Evolutionary conservation across 2,329 filamentous ascomycete genomes (phyloP).

Genomic region (Monosporascus sp.): DNA sequence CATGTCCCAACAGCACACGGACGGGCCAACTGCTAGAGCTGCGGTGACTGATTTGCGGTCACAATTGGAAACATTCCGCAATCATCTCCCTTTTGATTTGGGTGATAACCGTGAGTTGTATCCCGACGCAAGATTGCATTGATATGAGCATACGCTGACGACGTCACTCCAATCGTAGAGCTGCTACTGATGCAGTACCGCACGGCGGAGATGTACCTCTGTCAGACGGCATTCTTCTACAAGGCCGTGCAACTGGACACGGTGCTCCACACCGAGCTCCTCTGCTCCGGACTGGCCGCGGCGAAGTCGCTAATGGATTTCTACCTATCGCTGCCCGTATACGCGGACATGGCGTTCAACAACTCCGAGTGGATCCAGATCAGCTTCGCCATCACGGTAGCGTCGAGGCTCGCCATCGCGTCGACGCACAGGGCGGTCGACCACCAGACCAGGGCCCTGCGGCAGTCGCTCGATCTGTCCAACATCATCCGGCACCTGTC

Average conservation of each 20-base stretch:
- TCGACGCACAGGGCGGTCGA: not conserved
- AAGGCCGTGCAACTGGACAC: constrained; percentile 12
- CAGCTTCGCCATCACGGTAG: constrained; percentile 21
- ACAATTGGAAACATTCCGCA: constrained; percentile 27
- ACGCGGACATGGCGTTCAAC: constrained; percentile 29
- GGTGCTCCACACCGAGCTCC: constrained; percentile 5
- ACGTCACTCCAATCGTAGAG: constrained; percentile 14
- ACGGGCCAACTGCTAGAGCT: constrained; percentile 20
- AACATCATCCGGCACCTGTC: not conserved
- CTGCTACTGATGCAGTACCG: constrained; percentile 33
- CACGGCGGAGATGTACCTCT: constrained; percentile 32
- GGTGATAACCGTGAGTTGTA: constrained; percentile 24
- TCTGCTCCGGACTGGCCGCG: constrained; percentile 15
- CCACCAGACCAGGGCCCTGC: not conserved
- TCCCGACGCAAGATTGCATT: not conserved
- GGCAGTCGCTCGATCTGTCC: not conserved
- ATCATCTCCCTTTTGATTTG: constrained; percentile 20
- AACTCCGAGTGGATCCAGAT: constrained; percentile 35
- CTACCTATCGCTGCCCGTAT: constrained; percentile 28
- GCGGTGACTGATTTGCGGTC: constrained; percentile 24
- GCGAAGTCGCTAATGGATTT: constrained; percentile 20
- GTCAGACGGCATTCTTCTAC: constrained; percentile 31
- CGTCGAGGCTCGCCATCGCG: constrained; percentile 5
- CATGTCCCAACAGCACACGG: constrained; percentile 12
- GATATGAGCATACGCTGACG: too few relatives aligned